Base-by-base conservation (phyloP, 495 filamentous ascomycete species). In the Xylaria intraflava region DNA sequence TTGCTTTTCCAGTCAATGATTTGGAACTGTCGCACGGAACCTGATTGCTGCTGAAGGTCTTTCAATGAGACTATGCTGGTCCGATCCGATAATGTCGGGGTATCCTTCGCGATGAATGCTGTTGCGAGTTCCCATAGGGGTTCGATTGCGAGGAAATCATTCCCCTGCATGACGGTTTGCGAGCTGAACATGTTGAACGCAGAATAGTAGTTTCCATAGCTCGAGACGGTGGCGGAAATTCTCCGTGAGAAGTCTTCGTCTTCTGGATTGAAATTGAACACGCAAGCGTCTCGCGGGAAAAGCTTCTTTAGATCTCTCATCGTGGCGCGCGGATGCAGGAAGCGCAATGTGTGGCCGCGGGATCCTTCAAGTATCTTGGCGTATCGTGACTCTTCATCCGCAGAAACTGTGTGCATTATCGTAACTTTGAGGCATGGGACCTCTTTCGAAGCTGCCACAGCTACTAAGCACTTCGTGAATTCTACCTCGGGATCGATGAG, bases 1-100 rank as follows among this genome's bases (percentile, higher is more conserved):
- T 74, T 53, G 0, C 62, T 65, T 46, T 62, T 62, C 73, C 73
- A 77, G 59, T 74, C 63, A 26, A 77, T 20, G 3, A 70, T 39
- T 23, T 55, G 55, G 36, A 74, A 73, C 0, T 51, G 49, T 1
- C 40, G 14, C 1, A 44, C 7, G 0, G 33, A 4, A 0, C 42
- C n/a, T 14, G 30, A 31, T 9, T 20, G 19, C 1, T 60, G 44
- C 5, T 68, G 58, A 1, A 75, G 49, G 11, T 55, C 36, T 7
- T 27, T 35, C 33, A 49, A 12, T 2, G 44, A 36, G 11, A 36
- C 33, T 20, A 45, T 27, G 1, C 24, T 3, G 8, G n/a, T 42
- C 2, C 17, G 4, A 12, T 48, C 16, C 2, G 44, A 7, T 14
- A 16, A 20, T 19, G 31, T 41, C 9, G 20, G 30, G n/a, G 12